phyloP scores from a whole-genome alignment of 768 basidiomycete genomes.

The Pleurotus tuoliensis region DNA sequence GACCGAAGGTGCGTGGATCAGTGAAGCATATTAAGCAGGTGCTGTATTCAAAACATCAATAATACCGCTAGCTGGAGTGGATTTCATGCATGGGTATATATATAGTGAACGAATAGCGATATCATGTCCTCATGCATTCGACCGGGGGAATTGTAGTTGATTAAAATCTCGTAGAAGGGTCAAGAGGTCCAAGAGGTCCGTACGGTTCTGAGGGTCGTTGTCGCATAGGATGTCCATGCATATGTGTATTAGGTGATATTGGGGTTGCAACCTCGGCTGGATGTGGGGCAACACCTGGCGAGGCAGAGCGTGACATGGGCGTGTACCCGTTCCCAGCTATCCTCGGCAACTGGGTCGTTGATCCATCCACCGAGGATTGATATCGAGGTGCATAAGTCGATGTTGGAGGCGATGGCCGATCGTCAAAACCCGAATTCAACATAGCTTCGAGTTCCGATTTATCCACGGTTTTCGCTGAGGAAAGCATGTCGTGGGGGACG shows the following conservation, averaged over 20 bases:
- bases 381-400: slow-evolving; percentile 50
- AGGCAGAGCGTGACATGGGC: slow-evolving; percentile 47
- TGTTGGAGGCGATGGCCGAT: slow-evolving; percentile 49
- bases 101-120: slow-evolving; percentile 13
- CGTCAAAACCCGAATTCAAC: slow-evolving; percentile 88
- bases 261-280: slow-evolving; percentile 35
- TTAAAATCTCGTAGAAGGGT: slow-evolving; percentile 54
- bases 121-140: slow-evolving; percentile 1
- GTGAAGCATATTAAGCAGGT: slow-evolving; percentile 8
- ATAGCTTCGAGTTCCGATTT: slow-evolving; percentile 85
- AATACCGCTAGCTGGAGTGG: slow-evolving; percentile 8
- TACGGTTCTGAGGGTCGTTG: slow-evolving; percentile 36
- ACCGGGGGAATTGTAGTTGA: slow-evolving; percentile 9
- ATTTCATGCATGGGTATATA: slow-evolving; percentile 16
- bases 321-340: slow-evolving; percentile 51
- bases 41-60: slow-evolving; percentile 1
- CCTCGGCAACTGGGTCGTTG: slow-evolving; percentile 38
- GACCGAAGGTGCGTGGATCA: slow-evolving; percentile 3
- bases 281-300: slow-evolving; percentile 30
- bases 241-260: slow-evolving; percentile 31
- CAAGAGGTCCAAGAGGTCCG: slow-evolving; percentile 58
- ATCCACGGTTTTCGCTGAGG: slow-evolving; percentile 49
- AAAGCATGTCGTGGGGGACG: slow-evolving; percentile 34
- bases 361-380: slow-evolving; percentile 54
- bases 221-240: slow-evolving; percentile 18